Base-by-base conservation (phyloP, 1,284 basidiomycete genomes). In the Ganoderma resinaceum region DNA sequence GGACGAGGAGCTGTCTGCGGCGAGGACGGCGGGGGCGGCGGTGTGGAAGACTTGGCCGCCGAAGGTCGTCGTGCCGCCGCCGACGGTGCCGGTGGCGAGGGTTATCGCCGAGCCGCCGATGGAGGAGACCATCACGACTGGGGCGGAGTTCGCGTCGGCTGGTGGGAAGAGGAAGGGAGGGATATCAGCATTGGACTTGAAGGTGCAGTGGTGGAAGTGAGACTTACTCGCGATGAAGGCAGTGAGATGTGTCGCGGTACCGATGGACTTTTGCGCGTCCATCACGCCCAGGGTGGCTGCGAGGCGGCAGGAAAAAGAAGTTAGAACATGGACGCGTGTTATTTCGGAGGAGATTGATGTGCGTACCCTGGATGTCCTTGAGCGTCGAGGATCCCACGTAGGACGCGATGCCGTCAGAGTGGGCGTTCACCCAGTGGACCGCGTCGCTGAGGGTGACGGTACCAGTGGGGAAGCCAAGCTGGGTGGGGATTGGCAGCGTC, bases 71-170 rank as follows among this genome's bases (percentile, higher is more conserved):
- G 70, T 71, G 61, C 68, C 66, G 61, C 68, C 66, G 26, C 70
- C 75, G 7, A 42, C 52, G 1, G 70, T 69, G 33, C 68, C 72
- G 0, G 71, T 76, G 7, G 72, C 74, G 60, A 78, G 71, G 4
- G 70, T 71, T 35, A 71, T 65, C 6, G 57, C 70, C 7, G 43
- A 16, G 6, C 70, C 70, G 23, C 66, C 66, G 20, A 68, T 66
- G 11, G 76, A 76, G 20, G 77, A 77, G 18, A 78, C 76, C 67
- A 76, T 68, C 20, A 77, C 76, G 35, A 76, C 63, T 9, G 77
- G 77, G 12, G 67, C 65, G 16, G 70, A 66, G 67, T 66, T 71
- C 63, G 67, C 64, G 11, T 68, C 70, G 63, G 46, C 12, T 53
- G 26, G 46, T 18, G 9, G 40, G 57, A 16, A 18, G 26, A n/a